phyloP scores from a whole-genome alignment of 192 early-diverging fungal genomes.

The Entomortierella lignicola region DNA sequence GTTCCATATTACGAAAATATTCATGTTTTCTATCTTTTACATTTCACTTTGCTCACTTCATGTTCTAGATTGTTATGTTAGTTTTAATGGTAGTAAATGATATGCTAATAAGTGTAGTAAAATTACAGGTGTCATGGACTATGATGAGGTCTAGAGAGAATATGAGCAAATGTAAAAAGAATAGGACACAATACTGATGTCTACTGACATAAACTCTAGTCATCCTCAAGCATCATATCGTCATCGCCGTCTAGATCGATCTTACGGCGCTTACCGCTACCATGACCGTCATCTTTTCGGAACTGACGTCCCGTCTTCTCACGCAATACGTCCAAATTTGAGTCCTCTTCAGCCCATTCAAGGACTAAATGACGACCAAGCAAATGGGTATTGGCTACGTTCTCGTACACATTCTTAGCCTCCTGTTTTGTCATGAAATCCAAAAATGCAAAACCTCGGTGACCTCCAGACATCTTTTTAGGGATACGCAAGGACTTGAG shows the following conservation, averaged over 20 bases:
- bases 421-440: conserved; percentile 98
- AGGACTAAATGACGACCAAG: conserved; percentile 97
- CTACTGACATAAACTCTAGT: conserved; percentile 6
- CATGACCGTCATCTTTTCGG: conserved; percentile 69
- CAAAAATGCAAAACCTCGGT: conserved; percentile 98
- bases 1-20: too few relatives aligned
- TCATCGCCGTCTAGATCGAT: conserved; percentile 46
- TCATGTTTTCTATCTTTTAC: too few relatives aligned
- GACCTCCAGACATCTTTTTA: conserved; percentile 91
- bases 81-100: too few relatives aligned
- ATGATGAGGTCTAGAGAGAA: background rate
- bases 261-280: conserved; percentile 54
- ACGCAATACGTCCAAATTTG: conserved; percentile 79
- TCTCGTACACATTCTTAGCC: conserved; percentile 89
- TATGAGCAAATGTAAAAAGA: background rate
- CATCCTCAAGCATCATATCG: conserved; percentile 52
- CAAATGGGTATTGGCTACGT: conserved; percentile 93
- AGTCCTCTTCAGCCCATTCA: conserved; percentile 93
- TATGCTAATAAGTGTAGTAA: too few relatives aligned
- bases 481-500: conserved; percentile 95
- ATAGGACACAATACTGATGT: background rate
- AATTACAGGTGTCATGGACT: background rate
- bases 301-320: conserved; percentile 88
- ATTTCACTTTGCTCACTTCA: too few relatives aligned
- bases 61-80: too few relatives aligned